Evolutionary conservation across 2,329 filamentous ascomycete genomes (phyloP).

Genomic region (Sporothrix humicola): DNA sequence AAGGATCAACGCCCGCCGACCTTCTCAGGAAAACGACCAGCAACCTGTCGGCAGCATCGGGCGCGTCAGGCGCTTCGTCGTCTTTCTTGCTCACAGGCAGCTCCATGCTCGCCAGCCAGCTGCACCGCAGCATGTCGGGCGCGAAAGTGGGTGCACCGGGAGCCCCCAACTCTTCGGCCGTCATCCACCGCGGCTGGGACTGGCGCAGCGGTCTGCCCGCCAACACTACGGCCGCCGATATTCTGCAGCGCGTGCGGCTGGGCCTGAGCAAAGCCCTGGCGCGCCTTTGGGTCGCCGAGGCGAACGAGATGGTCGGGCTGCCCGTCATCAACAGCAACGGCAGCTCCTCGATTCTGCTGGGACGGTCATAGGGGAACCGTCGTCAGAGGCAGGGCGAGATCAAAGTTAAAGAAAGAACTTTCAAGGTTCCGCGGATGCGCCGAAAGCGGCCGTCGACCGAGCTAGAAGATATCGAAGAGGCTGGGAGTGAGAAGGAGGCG

Average conservation of each 20-base stretch:
- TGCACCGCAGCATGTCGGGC: slow-evolving; percentile 64
- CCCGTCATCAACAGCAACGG: not conserved
- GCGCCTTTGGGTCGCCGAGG: slow-evolving; percentile 70
- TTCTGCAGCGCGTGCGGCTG: slow-evolving; percentile 74
- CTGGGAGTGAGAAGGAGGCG: not conserved
- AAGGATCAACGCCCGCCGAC: slow-evolving; percentile 67
- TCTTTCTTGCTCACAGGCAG: slow-evolving; percentile 75
- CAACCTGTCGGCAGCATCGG: slow-evolving; percentile 38
- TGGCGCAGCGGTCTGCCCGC: slow-evolving; percentile 60
- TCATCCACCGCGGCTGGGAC: slow-evolving; percentile 59
- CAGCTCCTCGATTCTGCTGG: not conserved
- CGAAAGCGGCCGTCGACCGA: not conserved
- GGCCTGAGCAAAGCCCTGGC: slow-evolving; percentile 77
- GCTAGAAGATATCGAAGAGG: not conserved
- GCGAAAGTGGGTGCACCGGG: no score
- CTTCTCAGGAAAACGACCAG: slow-evolving; percentile 64
- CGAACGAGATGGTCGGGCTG: slow-evolving; percentile 50
- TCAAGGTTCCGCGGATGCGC: not conserved
- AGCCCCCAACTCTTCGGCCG: slow-evolving; percentile 44
- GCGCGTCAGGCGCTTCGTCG: slow-evolving; percentile 46
- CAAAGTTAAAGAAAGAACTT: no score
- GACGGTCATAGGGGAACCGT: slow-evolving; percentile 29
- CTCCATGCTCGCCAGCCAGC: slow-evolving; percentile 69
- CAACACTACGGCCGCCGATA: slow-evolving; percentile 66
- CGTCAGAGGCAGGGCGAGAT: not conserved